Evolutionary conservation across 768 basidiomycete genomes (phyloP).

Genomic region (Mycena floridula): DNA sequence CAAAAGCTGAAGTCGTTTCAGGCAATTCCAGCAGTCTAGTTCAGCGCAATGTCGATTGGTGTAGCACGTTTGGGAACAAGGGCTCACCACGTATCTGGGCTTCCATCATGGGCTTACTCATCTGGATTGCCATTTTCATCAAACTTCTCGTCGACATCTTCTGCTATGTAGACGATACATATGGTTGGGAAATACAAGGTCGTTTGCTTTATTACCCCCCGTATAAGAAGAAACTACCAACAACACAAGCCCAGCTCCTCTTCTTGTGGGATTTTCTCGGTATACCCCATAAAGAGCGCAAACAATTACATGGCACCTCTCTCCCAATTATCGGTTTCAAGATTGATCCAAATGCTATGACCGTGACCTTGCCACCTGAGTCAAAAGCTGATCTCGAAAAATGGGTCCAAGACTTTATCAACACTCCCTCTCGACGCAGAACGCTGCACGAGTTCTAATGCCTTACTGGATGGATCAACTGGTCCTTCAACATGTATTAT

Average conservation of each 20-base stretch:
- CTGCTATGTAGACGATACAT: constrained; percentile 2
- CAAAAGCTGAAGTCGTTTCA: neutral
- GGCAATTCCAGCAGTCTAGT: neutral
- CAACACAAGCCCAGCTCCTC: constrained; percentile 1
- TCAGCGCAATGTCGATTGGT: neutral
- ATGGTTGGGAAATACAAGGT: neutral
- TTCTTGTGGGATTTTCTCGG: constrained; percentile 12
- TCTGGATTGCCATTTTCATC: constrained; percentile 3
- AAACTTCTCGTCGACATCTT: neutral
- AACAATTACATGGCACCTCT: constrained; percentile 12
- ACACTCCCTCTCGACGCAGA: constrained; percentile 2
- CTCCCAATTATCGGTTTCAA: constrained; percentile 21
- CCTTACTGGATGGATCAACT: constrained; percentile 19
- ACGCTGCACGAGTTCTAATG: constrained; percentile 14
- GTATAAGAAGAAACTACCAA: neutral
- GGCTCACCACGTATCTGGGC: neutral
- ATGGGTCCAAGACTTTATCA: neutral
- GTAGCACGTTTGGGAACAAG: neutral
- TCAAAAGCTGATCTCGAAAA: neutral
- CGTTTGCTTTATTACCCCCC: neutral
- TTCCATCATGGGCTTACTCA: constrained; percentile 1
- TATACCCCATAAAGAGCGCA: constrained; percentile 7
- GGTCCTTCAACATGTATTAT: constrained; percentile 20
- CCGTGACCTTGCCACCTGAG: neutral
- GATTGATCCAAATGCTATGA: constrained; percentile 12